phyloP scores from a whole-genome alignment of 495 filamentous ascomycete genomes.

The Neurospora africana region DNA sequence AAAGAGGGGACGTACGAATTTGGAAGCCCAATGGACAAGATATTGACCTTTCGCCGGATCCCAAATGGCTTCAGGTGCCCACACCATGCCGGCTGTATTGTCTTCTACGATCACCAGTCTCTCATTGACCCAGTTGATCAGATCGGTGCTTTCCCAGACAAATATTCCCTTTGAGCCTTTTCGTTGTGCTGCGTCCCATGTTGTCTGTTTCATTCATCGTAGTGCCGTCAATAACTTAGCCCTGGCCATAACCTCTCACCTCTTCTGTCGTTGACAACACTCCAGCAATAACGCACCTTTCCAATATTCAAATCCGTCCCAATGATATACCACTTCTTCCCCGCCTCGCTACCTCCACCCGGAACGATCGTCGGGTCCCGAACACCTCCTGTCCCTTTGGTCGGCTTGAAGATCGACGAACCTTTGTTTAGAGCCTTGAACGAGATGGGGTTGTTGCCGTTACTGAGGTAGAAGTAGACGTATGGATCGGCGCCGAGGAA shows the following conservation, averaged over 20 bases:
- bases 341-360: conserved; percentile 38
- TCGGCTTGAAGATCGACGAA: conserved; percentile 37
- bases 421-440: conserved; percentile 38
- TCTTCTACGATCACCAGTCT: conserved; percentile 39
- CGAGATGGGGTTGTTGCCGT: conserved; percentile 37
- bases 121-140: conserved; percentile 38
- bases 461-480: conserved; percentile 44
- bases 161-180: conserved; percentile 40
- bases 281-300: conserved; percentile 20
- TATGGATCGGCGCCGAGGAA: conserved; percentile 43
- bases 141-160: conserved; percentile 43
- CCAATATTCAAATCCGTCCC: conserved; percentile 43
- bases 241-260: background rate
- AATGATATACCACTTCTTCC: conserved; percentile 45
- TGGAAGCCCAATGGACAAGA: conserved; percentile 43
- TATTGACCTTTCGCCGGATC: conserved; percentile 39
- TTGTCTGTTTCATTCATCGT: conserved; percentile 22
- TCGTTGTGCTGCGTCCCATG: conserved; percentile 41
- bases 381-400: conserved; percentile 39
- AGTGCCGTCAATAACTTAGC: background rate
- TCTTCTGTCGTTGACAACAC: background rate
- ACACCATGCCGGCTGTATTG: conserved; percentile 43
- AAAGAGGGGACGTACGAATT: conserved; percentile 27
- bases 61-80: conserved; percentile 46
- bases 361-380: conserved; percentile 37